Conservation (phyloP, 108 stramenopile species). For the Fragilariopsis cylindrus region DNA sequence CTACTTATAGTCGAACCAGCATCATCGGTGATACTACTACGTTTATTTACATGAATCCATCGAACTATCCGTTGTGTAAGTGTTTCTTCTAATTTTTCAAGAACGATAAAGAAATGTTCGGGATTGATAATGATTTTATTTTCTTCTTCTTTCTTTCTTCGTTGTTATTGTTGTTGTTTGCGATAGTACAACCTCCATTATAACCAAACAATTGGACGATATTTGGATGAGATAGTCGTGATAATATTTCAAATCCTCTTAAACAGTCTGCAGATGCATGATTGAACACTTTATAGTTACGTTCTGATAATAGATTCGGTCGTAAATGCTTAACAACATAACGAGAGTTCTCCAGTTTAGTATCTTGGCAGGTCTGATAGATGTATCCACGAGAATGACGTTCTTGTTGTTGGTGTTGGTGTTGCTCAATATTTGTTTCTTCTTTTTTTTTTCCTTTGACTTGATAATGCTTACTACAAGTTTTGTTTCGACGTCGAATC, state of each 20-base stretch:
- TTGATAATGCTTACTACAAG: background rate
- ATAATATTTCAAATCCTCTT: conserved; percentile 27
- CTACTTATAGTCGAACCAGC: no score
- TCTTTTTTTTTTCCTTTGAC: background rate
- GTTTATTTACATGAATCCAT: background rate
- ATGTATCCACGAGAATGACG: background rate
- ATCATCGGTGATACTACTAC: background rate
- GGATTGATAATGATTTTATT: background rate
- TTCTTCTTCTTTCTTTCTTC: background rate
- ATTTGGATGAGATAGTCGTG: conserved; percentile 26
- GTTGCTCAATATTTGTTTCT: background rate
- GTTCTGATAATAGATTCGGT: background rate
- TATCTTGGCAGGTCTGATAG: background rate
- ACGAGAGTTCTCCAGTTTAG: background rate
- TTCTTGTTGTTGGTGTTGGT: background rate
- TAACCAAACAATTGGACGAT: conserved; percentile 16
- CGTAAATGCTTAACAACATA: conserved; percentile 16
- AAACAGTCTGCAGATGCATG: conserved; percentile 30
- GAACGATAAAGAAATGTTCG: conserved; percentile 49
- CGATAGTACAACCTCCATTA: conserved; percentile 15
- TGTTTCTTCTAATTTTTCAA: conserved; percentile 51
- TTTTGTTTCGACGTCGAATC: no score
- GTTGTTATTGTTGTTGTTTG: background rate
- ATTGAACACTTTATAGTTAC: conserved; percentile 20
- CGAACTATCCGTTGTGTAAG: conserved; percentile 28